These are phyloP conservation scores for Saccharomyces hybrid DNA, from an alignment of 1,139 yeast species.

Conservation along the genomic window DNA sequence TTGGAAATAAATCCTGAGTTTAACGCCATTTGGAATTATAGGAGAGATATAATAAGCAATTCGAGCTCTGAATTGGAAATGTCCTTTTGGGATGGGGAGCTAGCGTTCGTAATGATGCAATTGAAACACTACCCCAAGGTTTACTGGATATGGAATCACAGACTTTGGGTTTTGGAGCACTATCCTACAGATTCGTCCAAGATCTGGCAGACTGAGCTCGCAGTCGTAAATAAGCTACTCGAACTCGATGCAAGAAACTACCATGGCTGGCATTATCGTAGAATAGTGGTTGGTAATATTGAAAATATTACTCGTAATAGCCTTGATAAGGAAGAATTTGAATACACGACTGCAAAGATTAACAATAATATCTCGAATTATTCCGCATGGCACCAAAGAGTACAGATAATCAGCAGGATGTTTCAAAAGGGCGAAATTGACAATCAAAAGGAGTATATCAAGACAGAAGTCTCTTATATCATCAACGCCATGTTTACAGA, in stretches of 20 bases:
- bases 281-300: conserved; percentile 54
- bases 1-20: conserved; percentile 73
- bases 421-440: conserved; percentile 31
- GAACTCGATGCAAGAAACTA: conserved; percentile 73
- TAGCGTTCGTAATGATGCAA: conserved; percentile 51
- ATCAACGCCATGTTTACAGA: conserved; percentile 88
- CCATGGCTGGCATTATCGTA: conserved; percentile 94
- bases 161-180: conserved; percentile 69
- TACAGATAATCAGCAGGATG: conserved; percentile 55
- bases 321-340: conserved; percentile 48
- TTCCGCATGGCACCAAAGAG: conserved; percentile 93
- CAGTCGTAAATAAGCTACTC: conserved; percentile 59
- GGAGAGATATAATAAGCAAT: conserved; percentile 51
- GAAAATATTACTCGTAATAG: conserved; percentile 35
- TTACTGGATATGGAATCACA: conserved; percentile 95
- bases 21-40: conserved; percentile 83
- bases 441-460: conserved; percentile 35
- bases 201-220: conserved; percentile 65
- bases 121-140: conserved; percentile 73
- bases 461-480: conserved; percentile 57
- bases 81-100: conserved; percentile 48
- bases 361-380: conserved; percentile 82
- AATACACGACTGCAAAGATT: conserved; percentile 71
- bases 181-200: conserved; percentile 38
- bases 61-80: conserved; percentile 18